Evolutionary conservation across 2,329 filamentous ascomycete genomes (phyloP).

Genomic region (Cladosporium sp.): DNA sequence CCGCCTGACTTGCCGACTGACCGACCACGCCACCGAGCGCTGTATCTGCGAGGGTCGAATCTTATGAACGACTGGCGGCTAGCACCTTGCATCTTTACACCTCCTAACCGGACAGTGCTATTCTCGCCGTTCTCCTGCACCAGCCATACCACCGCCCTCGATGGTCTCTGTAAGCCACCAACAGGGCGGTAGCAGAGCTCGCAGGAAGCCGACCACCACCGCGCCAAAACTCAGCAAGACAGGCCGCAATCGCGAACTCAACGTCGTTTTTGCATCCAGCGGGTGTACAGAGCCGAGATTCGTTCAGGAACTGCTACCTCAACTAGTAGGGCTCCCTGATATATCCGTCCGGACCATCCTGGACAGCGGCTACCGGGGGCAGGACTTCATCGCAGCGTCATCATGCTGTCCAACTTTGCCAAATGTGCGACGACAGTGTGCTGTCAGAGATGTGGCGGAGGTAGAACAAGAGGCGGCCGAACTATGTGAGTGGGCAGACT

Average conservation of each 20-base stretch:
- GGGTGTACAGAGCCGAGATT: slow-evolving; percentile 36
- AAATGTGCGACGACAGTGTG: slow-evolving; percentile 30
- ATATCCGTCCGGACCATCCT: slow-evolving; percentile 38
- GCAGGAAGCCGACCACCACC: background rate
- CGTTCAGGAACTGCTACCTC: slow-evolving; percentile 35
- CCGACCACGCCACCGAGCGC: background rate
- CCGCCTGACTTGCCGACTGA: background rate
- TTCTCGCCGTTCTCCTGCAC: background rate
- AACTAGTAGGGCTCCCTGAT: slow-evolving; percentile 35
- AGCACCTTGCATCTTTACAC: background rate
- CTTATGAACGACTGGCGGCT: background rate
- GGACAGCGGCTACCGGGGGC: slow-evolving; percentile 34
- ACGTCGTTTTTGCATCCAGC: slow-evolving; percentile 38
- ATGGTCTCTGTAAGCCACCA: slow-evolving; percentile 12
- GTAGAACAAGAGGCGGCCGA: slow-evolving; percentile 55
- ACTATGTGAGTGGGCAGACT: slow-evolving; percentile 82
- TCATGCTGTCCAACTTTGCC: slow-evolving; percentile 34
- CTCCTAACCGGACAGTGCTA: background rate
- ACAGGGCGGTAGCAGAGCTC: slow-evolving; percentile 15
- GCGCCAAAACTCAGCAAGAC: background rate
- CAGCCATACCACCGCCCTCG: slow-evolving; percentile 7
- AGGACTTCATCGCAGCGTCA: slow-evolving; percentile 37
- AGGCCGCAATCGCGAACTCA: slow-evolving; percentile 29
- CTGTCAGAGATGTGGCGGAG: slow-evolving; percentile 28
- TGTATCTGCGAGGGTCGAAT: background rate